These are phyloP conservation scores for Oxyria digyna DNA, from an alignment of 148 eudicot species.

Conservation along the genomic window DNA sequence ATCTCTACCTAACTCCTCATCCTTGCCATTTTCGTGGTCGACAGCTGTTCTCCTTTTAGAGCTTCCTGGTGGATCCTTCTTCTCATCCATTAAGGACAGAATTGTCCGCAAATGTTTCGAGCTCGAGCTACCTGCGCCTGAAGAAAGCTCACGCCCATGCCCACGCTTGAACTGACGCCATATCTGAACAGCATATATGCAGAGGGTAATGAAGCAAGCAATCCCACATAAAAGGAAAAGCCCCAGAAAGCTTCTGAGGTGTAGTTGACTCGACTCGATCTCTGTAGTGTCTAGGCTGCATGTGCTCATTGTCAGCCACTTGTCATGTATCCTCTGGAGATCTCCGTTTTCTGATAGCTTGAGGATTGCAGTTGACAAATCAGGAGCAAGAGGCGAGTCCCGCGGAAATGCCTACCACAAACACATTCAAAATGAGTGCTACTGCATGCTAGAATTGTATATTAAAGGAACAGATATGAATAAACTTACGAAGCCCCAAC, in stretches of 20 bases:
- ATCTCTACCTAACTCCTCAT: constrained; percentile 17
- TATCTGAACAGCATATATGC: constrained; percentile 47
- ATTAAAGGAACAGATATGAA: not conserved
- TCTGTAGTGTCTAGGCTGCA: constrained; percentile 66
- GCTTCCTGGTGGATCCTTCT: constrained; percentile 38
- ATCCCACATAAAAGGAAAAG: constrained; percentile 68
- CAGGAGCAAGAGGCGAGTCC: constrained; percentile 84
- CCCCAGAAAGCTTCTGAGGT: constrained; percentile 77
- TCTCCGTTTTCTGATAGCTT: constrained; percentile 81
- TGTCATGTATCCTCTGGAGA: constrained; percentile 89
- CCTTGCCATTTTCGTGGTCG: constrained; percentile 22
- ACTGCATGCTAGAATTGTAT: too few relatives aligned
- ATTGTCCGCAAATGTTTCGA: constrained; percentile 41
- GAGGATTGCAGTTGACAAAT: constrained; percentile 81
- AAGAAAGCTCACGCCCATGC: constrained; percentile 15
- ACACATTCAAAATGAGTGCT: not conserved
- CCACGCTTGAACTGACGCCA: constrained; percentile 26
- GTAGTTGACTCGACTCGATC: constrained; percentile 78
- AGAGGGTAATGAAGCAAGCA: constrained; percentile 55
- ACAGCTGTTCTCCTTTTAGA: constrained; percentile 34
- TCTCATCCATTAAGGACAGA: constrained; percentile 68
- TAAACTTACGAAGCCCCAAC: constrained; percentile 93
- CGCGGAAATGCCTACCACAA: constrained; percentile 74
- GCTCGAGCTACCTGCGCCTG: constrained; percentile 18
- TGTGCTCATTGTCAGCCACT: constrained; percentile 56